Evolutionary conservation across 129 eudicot species (phyloP).

Genomic region (Artemisia annua): DNA sequence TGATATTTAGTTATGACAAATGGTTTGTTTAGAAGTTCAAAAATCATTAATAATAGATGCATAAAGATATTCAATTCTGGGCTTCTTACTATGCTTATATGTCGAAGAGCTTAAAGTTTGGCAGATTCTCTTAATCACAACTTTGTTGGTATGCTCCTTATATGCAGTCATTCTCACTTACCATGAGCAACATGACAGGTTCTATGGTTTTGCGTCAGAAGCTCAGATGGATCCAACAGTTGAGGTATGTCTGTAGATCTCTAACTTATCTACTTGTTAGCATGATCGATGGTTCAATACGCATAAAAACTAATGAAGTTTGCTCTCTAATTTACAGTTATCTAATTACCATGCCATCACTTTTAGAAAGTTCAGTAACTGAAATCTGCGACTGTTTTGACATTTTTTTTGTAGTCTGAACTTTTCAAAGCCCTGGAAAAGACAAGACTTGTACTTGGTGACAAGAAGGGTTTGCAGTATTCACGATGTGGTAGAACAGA

Average conservation of each 20-base stretch:
- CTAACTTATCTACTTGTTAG: conserved; percentile 28
- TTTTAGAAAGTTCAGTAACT: conserved; percentile 1
- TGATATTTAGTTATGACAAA: not conserved
- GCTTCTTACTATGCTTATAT: not conserved
- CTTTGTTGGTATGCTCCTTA: too few species aligned
- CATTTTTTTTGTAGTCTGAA: conserved; percentile 67
- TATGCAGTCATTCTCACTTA: conserved; percentile 18
- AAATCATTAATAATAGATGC: not conserved
- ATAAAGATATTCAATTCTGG: not conserved
- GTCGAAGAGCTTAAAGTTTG: not conserved
- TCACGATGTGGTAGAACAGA: conserved; percentile 99
- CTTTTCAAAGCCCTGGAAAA: conserved; percentile 74
- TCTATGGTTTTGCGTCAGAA: conserved; percentile 96
- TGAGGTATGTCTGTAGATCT: conserved; percentile 50
- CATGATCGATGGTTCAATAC: too few species aligned
- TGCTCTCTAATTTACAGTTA: not conserved
- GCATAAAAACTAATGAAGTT: not conserved
- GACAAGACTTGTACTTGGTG: conserved; percentile 74
- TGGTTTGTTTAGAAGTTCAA: not conserved
- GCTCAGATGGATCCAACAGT: conserved; percentile 96
- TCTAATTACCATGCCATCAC: conserved; percentile 5
- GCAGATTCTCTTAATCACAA: not conserved
- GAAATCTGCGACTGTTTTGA: conserved; percentile 5
- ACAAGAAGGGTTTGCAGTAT: conserved; percentile 69
- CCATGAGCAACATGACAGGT: conserved; percentile 48